phyloP scores from a whole-genome alignment of 495 filamentous ascomycete species.

The Penicillium fimorum region DNA sequence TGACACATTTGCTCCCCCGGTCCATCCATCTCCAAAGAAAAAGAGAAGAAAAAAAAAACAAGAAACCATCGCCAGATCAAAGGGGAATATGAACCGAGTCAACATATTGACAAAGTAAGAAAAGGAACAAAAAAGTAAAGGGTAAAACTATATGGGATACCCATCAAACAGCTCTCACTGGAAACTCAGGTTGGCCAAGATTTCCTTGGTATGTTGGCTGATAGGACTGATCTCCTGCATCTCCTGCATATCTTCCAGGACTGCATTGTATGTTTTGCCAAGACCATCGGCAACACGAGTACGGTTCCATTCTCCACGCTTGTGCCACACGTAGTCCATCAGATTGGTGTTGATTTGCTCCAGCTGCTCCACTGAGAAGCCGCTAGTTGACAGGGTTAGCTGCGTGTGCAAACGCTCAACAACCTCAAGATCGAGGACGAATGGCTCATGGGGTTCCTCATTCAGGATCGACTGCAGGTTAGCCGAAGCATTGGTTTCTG shows the following conservation, averaged over 20 bases:
- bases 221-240: constrained; percentile 56
- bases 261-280: constrained; percentile 69
- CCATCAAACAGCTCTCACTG: constrained; percentile 10
- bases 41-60: constrained; percentile 3
- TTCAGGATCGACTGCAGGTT: constrained; percentile 46
- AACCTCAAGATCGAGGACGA: constrained; percentile 58
- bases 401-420: constrained; percentile 55
- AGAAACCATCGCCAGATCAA: constrained; percentile 14
- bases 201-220: constrained; percentile 42
- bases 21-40: constrained; percentile 10
- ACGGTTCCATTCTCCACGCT: constrained; percentile 76
- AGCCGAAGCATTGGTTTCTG: constrained; percentile 25
- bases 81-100: constrained; percentile 14
- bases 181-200: constrained; percentile 29
- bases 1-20: constrained; percentile 9
- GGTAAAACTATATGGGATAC: constrained; percentile 1
- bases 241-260: constrained; percentile 74
- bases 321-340: constrained; percentile 85
- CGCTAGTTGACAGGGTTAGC: constrained; percentile 65
- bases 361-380: constrained; percentile 86
- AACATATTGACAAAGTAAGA: constrained; percentile 14
- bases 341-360: constrained; percentile 89
- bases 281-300: constrained; percentile 63
- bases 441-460: constrained; percentile 37
- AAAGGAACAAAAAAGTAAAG: constrained; percentile 14